Evolutionary conservation across 768 basidiomycete species (phyloP).

Genomic region (Lanmaoa rubissima): DNA sequence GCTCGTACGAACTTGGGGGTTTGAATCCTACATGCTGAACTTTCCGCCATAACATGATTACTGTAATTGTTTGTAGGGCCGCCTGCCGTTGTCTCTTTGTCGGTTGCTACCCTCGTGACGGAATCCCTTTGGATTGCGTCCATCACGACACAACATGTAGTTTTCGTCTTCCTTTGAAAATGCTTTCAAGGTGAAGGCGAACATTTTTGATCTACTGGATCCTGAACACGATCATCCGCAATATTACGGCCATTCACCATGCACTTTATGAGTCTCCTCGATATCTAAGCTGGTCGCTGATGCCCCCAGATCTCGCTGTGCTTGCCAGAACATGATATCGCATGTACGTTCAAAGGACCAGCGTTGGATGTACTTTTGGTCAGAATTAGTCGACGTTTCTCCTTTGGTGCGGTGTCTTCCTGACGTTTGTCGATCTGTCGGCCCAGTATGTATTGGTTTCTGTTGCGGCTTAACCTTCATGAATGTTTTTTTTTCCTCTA

Average conservation of each 20-base stretch:
- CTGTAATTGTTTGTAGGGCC: no score
- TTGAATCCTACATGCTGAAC: no score
- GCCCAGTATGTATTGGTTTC: background rate
- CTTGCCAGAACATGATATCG: constrained; percentile 3
- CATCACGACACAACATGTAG: background rate
- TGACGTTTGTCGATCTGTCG: background rate
- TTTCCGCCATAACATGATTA: no score
- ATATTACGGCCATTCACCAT: background rate
- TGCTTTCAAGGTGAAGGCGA: background rate
- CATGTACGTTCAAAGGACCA: constrained; percentile 5
- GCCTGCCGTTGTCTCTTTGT: background rate
- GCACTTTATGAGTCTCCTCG: background rate
- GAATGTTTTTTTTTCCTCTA: background rate
- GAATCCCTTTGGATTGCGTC: background rate
- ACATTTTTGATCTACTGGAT: background rate
- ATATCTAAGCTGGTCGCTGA: background rate
- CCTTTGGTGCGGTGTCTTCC: constrained; percentile 1
- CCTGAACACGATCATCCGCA: background rate
- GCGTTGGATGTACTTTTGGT: constrained; percentile 9
- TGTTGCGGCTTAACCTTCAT: background rate
- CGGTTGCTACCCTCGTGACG: background rate
- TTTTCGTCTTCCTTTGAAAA: background rate
- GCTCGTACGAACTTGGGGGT: background rate
- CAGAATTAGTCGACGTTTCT: background rate
- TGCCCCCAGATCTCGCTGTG: background rate